These are phyloP conservation scores for Populus hybrid DNA, from an alignment of 441 rosid genomes.

Conservation along the genomic window DNA sequence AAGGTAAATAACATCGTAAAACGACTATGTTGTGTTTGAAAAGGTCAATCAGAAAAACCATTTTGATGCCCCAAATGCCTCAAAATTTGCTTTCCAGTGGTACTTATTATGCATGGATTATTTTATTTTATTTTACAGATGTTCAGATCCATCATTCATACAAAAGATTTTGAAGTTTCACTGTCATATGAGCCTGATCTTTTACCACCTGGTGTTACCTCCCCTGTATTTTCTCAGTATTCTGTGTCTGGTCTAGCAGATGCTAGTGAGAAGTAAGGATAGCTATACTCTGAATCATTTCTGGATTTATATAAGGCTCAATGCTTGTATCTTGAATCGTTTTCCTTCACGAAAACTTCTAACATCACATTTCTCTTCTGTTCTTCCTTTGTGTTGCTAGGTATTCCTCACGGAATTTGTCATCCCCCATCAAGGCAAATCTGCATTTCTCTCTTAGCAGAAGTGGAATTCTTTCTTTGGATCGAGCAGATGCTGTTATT, in stretches of 20 bases:
- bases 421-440: conserved; percentile 93
- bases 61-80: conserved; percentile 1
- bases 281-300: conserved; percentile 3
- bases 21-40: background rate
- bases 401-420: conserved; percentile 83
- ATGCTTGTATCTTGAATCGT: conserved; percentile 19
- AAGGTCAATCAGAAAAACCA: background rate
- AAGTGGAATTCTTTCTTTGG: conserved; percentile 87
- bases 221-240: conserved; percentile 75
- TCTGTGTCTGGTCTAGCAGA: conserved; percentile 77
- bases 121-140: conserved; percentile 45
- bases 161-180: conserved; percentile 85
- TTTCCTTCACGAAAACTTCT: background rate
- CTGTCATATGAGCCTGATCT: conserved; percentile 74
- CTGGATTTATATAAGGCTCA: conserved; percentile 4
- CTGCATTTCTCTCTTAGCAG: conserved; percentile 91
- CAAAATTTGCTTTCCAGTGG: conserved; percentile 18
- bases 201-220: conserved; percentile 70
- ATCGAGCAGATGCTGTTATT: conserved; percentile 90
- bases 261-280: conserved; percentile 77
- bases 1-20: conserved; percentile 49
- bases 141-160: conserved; percentile 74
- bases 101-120: conserved; percentile 21
- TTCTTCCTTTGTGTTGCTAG: conserved; percentile 34
- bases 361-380: background rate